Evolutionary conservation across 176 grass and related monocot species (phyloP), one percentile per base, ranked within the genome.

Genomic region (Hordeum marinum): DNA sequence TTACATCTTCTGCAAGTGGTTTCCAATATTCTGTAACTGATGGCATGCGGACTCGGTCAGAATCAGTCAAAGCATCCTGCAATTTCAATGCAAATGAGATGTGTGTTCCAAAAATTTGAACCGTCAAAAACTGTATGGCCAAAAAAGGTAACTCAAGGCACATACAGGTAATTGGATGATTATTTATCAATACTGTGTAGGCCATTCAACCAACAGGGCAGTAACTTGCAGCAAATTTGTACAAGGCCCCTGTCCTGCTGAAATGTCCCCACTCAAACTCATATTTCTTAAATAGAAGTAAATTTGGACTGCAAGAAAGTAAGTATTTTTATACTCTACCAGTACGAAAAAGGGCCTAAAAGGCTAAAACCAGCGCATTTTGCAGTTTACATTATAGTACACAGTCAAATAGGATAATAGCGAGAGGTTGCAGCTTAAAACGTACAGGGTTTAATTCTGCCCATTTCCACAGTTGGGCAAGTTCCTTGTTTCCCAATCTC

Each of bases 391-490:
- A 83, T 29, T 60, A 57, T 21, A 8, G 8, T 66, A 65, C 62
- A 8, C 14, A 11, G 7, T 60, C 9, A 70, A 82, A 29, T 14
- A 73, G 15, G 23, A 66, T 31, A 84, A 72, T 68, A 69, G 59
- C 54, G 46, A 18, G 26, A 68, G 64, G 48, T 85, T 85, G 26
- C 18, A 78, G 29, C 45, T 65, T 65, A 64, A n/a, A 55, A 90
- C 92, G 61, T 91, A 98, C 95, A 45, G 96, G 96, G 86, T 95
- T 95, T 89, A 92, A 91, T 87, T 98, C 96, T 43, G 93, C 93
- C 96, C 93, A 95, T 87, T 93, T 98, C 96, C 93, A 98, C 63
- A 98, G 78, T 62, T 98, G 93, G n/a, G 87, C 83, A 39, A 98
- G 77, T 58, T 95, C 96, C 85, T 98, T 98, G 88, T 92, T 98